A percentile compares a stretch with the other conserved stretches of the same genome.
phyloP scores from a whole-genome alignment of 257 asterid species.

The Fraxinus anomala region DNA sequence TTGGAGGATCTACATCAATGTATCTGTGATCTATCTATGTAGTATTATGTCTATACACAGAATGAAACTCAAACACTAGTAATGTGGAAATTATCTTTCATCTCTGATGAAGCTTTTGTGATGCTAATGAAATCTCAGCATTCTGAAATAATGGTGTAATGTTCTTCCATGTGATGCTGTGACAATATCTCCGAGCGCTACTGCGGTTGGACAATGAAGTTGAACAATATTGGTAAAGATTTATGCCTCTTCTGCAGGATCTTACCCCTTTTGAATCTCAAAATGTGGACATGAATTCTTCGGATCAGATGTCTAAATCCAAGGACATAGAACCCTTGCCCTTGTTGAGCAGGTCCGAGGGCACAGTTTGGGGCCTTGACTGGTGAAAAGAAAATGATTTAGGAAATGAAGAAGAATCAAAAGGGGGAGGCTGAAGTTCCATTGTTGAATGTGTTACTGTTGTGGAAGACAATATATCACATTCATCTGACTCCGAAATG shows the following conservation, averaged over 20 bases:
- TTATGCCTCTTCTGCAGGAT: not conserved
- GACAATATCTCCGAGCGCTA: not conserved
- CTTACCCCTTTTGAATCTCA: not conserved
- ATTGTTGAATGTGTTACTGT: constrained; percentile 18
- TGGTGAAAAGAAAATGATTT: constrained; percentile 27
- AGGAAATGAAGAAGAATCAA: constrained; percentile 19
- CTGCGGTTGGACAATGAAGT: not conserved
- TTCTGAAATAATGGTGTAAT: not conserved
- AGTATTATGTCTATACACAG: constrained; percentile 42
- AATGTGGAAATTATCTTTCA: not conserved
- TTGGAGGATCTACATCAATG: constrained; percentile 24
- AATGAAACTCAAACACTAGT: constrained; percentile 22
- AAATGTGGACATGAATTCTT: not conserved
- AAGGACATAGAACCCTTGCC: constrained; percentile 75
- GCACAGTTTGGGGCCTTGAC: constrained; percentile 30
- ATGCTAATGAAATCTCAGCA: constrained; percentile 4
- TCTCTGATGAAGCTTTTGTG: not conserved
- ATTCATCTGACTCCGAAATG: constrained; percentile 48
- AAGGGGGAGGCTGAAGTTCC: constrained; percentile 13
- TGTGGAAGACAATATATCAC: constrained; percentile 53
- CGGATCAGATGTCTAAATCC: constrained; percentile 64
- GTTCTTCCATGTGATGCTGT: not conserved
- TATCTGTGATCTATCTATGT: constrained; percentile 35
- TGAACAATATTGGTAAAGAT: not conserved
- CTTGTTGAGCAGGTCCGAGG: constrained; percentile 27